These are phyloP conservation scores for Syncephalastrum monosporum DNA, from an alignment of 371 early-diverging fungal species.

Conservation along the genomic window DNA sequence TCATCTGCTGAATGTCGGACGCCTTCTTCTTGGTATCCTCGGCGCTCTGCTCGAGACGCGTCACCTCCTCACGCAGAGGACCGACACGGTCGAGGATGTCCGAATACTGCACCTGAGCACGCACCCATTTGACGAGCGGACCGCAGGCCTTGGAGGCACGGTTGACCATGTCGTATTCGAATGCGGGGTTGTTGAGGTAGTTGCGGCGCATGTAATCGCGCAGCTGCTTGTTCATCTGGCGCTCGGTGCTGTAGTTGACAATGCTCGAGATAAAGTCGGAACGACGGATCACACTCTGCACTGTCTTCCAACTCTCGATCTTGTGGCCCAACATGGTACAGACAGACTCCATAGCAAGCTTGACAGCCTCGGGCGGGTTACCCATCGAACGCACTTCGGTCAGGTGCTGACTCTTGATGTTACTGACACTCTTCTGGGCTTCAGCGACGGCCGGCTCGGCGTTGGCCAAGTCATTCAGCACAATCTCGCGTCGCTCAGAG, in stretches of 20 bases:
- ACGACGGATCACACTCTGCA: constrained; percentile 89
- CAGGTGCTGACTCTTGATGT: constrained; percentile 95
- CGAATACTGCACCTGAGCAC: constrained; percentile 92
- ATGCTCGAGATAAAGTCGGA: constrained; percentile 98
- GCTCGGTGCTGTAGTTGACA: constrained; percentile 90
- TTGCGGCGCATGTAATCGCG: constrained; percentile 78
- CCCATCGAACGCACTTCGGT: constrained; percentile 98
- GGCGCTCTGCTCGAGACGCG: constrained; percentile 79
- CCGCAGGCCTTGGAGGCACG: constrained; percentile 99
- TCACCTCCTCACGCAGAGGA: constrained; percentile 93
- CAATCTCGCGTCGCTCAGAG: constrained; percentile 76
- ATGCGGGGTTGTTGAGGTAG: constrained; percentile 83
- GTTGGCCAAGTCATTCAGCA: constrained; percentile 87
- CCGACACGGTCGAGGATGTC: constrained; percentile 93
- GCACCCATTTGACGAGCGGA: constrained; percentile 96
- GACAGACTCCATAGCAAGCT: constrained; percentile 97
- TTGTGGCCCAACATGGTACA: constrained; percentile 93
- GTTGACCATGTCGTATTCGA: constrained; percentile 92
- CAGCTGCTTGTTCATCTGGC: constrained; percentile 68
- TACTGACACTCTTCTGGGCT: constrained; percentile 91
- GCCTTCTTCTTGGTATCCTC: constrained; percentile 75
- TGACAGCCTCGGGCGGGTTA: constrained; percentile 96
- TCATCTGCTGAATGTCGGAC: constrained; percentile 74
- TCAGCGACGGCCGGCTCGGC: constrained; percentile 98
- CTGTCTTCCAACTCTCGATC: constrained; percentile 82